These are phyloP conservation scores for Trichoderma breve DNA, from an alignment of 2,329 filamentous ascomycete species.

Conservation along the genomic window DNA sequence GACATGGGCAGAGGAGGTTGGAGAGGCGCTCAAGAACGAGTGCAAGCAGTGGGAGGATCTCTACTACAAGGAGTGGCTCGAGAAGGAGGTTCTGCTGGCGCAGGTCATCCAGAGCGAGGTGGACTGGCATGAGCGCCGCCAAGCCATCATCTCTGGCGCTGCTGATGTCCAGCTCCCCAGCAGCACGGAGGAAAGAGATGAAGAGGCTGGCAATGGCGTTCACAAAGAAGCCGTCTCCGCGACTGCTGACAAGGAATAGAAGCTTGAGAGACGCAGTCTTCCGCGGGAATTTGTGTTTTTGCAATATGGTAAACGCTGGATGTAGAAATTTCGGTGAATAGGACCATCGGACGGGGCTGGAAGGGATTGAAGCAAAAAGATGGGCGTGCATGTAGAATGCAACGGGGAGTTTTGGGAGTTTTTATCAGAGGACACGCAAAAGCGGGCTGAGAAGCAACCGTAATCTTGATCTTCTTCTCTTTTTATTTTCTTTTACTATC, in stretches of 20 bases:
- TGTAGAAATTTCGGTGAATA: background rate
- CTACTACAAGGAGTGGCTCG: slow-evolving; percentile 71
- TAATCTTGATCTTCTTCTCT: background rate
- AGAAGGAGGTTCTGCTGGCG: slow-evolving; percentile 76
- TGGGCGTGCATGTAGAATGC: background rate
- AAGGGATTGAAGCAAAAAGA: background rate
- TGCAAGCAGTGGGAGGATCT: slow-evolving; percentile 64
- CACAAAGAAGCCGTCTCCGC: background rate
- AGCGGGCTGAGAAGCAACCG: background rate
- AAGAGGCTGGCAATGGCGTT: slow-evolving; percentile 26
- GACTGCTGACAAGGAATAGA: background rate
- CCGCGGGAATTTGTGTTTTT: background rate
- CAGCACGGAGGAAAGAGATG: slow-evolving; percentile 32
- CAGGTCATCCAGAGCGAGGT: slow-evolving; percentile 67
- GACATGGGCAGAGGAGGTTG: slow-evolving; percentile 69
- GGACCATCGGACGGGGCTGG: background rate
- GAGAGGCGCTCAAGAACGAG: slow-evolving; percentile 61
- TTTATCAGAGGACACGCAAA: background rate
- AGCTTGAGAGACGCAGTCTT: background rate
- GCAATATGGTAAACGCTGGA: background rate
- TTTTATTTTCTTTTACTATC: background rate
- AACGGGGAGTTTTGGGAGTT: slow-evolving; percentile 8
- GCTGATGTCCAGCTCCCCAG: slow-evolving; percentile 45
- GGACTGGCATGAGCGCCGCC: slow-evolving; percentile 60
- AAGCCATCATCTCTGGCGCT: slow-evolving; percentile 51